phyloP scores from a whole-genome alignment of 2,329 filamentous ascomycete genomes.

The Cladophialophora chaetospira region DNA sequence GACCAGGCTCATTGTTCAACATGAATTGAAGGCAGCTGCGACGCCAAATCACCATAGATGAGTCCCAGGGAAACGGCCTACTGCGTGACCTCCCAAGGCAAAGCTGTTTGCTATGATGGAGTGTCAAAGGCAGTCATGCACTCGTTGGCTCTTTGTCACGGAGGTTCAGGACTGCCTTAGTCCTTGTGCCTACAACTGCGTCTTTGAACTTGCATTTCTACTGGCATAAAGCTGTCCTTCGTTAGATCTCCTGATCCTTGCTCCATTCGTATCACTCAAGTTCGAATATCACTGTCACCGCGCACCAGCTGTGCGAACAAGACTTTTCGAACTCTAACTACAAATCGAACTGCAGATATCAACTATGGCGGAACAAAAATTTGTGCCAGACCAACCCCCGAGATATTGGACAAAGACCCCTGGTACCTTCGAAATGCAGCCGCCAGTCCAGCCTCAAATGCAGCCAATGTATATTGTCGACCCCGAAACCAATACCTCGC shows the following conservation, averaged over 20 bases:
- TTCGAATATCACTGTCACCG: not conserved
- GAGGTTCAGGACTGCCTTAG: not conserved
- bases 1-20: no score
- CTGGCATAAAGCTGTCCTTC: not conserved
- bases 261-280: not conserved
- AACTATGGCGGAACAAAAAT: not conserved
- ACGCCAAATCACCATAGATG: no score
- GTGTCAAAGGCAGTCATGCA: not conserved
- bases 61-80: no score
- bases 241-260: not conserved
- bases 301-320: not conserved
- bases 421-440: not conserved
- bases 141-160: not conserved
- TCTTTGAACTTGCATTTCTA: not conserved
- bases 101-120: not conserved
- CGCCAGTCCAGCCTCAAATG: no score
- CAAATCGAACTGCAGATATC: not conserved
- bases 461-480: conserved; percentile 19
- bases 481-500: conserved; percentile 10
- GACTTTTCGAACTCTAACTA: not conserved
- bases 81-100: no score
- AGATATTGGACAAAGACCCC: not conserved
- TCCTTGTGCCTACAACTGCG: not conserved
- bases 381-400: not conserved
- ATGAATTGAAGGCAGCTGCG: no score